A percentile compares a stretch with the other conserved stretches of the same genome.
Conservation (phyloP, 164 flowering plant species). For the Malania oleifera region DNA sequence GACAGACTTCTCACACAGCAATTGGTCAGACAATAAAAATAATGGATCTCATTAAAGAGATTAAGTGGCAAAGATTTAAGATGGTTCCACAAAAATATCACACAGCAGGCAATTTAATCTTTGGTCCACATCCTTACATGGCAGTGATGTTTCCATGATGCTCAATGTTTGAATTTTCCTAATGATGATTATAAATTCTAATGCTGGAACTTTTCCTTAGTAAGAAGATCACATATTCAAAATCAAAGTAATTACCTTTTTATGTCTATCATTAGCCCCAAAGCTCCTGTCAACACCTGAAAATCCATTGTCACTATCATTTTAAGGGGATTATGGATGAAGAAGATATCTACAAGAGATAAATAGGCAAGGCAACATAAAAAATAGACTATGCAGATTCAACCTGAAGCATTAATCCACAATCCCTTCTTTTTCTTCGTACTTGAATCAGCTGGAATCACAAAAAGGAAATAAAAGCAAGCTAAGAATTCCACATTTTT, state of each 20-base stretch:
- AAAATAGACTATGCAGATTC: constrained; percentile 1
- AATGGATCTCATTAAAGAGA: too few relatives aligned
- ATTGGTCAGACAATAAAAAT: too few relatives aligned
- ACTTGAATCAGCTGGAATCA: constrained; percentile 27
- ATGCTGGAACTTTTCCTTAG: too few relatives aligned
- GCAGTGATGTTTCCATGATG: too few relatives aligned
- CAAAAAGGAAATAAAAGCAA: constrained; percentile 5
- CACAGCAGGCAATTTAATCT: too few relatives aligned
- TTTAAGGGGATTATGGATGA: not conserved
- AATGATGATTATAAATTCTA: too few relatives aligned
- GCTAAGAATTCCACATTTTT: constrained; percentile 2
- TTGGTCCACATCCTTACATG: too few relatives aligned
- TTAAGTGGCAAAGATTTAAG: too few relatives aligned
- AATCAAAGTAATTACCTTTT: constrained; percentile 35
- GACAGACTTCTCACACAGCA: too few relatives aligned
- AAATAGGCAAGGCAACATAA: not conserved
- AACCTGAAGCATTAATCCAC: constrained; percentile 37
- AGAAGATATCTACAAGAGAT: not conserved
- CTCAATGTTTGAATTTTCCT: too few relatives aligned
- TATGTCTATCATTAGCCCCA: constrained; percentile 26
- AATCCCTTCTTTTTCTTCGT: constrained; percentile 26
- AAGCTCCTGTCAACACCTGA: constrained; percentile 40
- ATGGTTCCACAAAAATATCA: too few relatives aligned
- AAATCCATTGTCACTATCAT: not conserved
- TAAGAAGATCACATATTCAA: not conserved